Evolutionary conservation across 768 basidiomycete genomes (phyloP).

Genomic region (Leccinum pellstonianum): DNA sequence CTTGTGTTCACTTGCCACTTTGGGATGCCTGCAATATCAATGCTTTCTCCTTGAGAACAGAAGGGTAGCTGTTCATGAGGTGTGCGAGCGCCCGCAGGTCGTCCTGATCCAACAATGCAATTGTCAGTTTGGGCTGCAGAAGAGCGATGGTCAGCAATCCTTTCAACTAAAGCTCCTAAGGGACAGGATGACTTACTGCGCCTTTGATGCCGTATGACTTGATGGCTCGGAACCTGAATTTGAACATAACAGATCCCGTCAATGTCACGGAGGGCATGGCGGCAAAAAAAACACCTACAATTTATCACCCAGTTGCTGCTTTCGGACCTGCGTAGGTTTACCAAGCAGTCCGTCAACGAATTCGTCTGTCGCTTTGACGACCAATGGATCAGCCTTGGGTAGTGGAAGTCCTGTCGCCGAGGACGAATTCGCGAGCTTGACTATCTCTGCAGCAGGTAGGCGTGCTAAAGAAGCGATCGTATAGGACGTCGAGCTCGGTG

Average conservation of each 20-base stretch:
- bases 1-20: conserved; percentile 23
- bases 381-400: conserved; percentile 67
- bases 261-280: conserved; percentile 16
- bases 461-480: conserved; percentile 71
- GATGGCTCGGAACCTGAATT: conserved; percentile 49
- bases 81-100: conserved; percentile 82
- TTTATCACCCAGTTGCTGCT: conserved; percentile 81
- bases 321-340: conserved; percentile 58
- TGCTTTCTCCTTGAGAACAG: conserved; percentile 78
- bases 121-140: conserved; percentile 76
- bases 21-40: conserved; percentile 31
- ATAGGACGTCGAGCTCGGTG: conserved; percentile 49
- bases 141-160: conserved; percentile 2
- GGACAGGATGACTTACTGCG: conserved; percentile 49
- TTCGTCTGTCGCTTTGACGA: conserved; percentile 66
- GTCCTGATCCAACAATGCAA: conserved; percentile 78
- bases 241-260: conserved; percentile 15
- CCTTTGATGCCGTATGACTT: conserved; percentile 82
- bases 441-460: conserved; percentile 73
- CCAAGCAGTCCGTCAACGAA: conserved; percentile 65
- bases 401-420: conserved; percentile 51
- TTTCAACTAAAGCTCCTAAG: neutral
- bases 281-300: conserved; percentile 43
- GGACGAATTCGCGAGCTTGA: conserved; percentile 58
- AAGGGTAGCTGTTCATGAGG: conserved; percentile 84